These are phyloP conservation scores for Mortierella sp. DNA, from an alignment of 371 early-diverging fungal genomes.

Conservation along the genomic window DNA sequence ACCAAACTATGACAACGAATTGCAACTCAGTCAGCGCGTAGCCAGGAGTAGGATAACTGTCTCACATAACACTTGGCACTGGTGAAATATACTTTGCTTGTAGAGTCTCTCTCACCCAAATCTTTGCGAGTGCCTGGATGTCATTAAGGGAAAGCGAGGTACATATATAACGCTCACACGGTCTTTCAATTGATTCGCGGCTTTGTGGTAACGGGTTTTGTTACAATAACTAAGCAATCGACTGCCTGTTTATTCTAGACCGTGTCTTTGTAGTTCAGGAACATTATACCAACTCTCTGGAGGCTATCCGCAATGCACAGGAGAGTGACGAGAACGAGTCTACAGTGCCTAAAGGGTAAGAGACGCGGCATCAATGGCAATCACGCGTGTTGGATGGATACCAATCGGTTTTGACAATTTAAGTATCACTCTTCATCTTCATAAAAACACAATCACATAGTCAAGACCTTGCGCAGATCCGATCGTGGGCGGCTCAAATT, in stretches of 20 bases:
- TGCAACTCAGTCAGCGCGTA: background rate
- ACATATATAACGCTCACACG: background rate
- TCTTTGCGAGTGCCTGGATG: constrained; percentile 71
- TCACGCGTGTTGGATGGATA: too few species aligned
- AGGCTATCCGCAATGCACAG: constrained; percentile 24
- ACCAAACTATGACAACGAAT: background rate
- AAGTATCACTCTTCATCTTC: too few species aligned
- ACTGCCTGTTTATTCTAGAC: constrained; percentile 43
- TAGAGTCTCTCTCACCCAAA: constrained; percentile 69
- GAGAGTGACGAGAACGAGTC: constrained; percentile 19
- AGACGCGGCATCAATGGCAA: background rate
- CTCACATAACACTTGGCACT: background rate
- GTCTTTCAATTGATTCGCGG: background rate
- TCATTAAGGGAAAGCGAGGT: constrained; percentile 74
- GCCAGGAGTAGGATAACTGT: background rate
- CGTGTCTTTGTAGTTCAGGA: constrained; percentile 73
- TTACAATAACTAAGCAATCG: background rate
- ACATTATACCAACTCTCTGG: constrained; percentile 58
- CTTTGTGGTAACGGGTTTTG: background rate
- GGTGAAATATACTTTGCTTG: background rate
- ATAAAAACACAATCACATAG: constrained; percentile 10
- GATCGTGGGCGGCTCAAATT: constrained; percentile 70
- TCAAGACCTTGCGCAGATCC: constrained; percentile 37
- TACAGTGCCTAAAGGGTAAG: constrained; percentile 36
- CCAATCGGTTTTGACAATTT: background rate